Evolutionary conservation across 805 yeast species (phyloP).

Genomic region (Saccharomycopsis sp.): DNA sequence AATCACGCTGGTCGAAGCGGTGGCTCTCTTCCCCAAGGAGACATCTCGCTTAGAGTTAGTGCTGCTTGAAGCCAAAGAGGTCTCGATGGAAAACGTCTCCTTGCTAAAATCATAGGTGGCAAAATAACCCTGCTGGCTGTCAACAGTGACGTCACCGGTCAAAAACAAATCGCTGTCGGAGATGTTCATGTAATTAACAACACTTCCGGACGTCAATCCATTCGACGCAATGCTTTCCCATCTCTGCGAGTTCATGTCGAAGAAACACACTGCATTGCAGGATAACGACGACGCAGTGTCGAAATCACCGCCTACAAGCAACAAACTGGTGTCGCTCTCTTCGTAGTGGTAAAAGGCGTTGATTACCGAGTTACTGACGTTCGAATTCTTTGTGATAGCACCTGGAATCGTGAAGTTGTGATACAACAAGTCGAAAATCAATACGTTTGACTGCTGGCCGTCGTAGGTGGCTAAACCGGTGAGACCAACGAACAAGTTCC

Average conservation of each 20-base stretch:
- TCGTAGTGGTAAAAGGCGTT: slow-evolving; percentile 37
- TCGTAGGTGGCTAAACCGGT: slow-evolving; percentile 31
- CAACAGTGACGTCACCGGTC: slow-evolving; percentile 49
- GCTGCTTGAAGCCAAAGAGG: slow-evolving; percentile 19
- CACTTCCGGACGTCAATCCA: slow-evolving; percentile 38
- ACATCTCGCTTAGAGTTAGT: slow-evolving; percentile 10
- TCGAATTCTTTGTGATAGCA: slow-evolving; percentile 31
- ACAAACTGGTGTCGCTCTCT: slow-evolving; percentile 33
- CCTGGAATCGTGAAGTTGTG: slow-evolving; percentile 42
- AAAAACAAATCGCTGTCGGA: slow-evolving; percentile 33
- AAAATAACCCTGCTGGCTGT: slow-evolving; percentile 36
- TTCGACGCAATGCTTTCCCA: slow-evolving; percentile 42
- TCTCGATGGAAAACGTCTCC: slow-evolving; percentile 25
- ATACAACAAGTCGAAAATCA: slow-evolving; percentile 44
- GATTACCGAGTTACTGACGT: slow-evolving; percentile 34
- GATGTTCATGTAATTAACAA: slow-evolving; percentile 48
- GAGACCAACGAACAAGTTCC: slow-evolving; percentile 39
- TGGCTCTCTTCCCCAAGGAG: not conserved
- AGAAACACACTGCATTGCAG: slow-evolving; percentile 64
- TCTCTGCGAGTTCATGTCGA: slow-evolving; percentile 43
- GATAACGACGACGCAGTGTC: slow-evolving; percentile 46
- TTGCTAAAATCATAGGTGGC: slow-evolving; percentile 48
- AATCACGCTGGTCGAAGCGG: slow-evolving; percentile 22
- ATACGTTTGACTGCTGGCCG: slow-evolving; percentile 37
- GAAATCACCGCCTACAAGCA: slow-evolving; percentile 74